Conservation (phyloP, 2,329 filamentous ascomycete species). For the Zymoseptoria pseudotritici region DNA sequence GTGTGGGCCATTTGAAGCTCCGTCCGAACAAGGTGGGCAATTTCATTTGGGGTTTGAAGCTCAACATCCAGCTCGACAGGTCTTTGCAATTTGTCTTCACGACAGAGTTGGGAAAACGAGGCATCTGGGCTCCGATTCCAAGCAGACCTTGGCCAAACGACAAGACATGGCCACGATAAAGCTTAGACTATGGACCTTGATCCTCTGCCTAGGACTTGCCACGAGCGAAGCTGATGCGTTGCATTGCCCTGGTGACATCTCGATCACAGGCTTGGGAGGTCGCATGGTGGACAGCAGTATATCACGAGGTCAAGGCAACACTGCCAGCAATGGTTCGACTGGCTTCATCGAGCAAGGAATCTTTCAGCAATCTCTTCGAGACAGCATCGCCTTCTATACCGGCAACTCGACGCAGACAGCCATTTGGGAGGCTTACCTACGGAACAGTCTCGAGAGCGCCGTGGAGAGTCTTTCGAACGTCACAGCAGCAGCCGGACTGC, state of each 20-base stretch:
- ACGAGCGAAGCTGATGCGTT: background rate
- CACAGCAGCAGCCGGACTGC: conserved; percentile 16
- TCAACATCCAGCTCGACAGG: too few species aligned
- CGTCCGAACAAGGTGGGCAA: too few species aligned
- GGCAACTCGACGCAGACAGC: conserved; percentile 5
- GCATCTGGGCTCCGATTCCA: too few species aligned
- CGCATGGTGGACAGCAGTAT: conserved; percentile 28
- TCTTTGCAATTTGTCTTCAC: too few species aligned
- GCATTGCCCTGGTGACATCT: background rate
- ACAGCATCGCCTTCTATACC: conserved; percentile 14
- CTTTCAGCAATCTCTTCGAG: conserved; percentile 28
- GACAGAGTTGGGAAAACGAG: too few species aligned
- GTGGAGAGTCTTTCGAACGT: conserved; percentile 15
- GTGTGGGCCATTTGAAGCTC: too few species aligned
- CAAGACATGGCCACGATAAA: background rate
- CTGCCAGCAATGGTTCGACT: conserved; percentile 12
- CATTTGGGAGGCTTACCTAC: conserved; percentile 10
- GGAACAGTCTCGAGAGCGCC: conserved; percentile 18
- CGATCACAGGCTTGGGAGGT: conserved; percentile 9
- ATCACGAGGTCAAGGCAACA: conserved; percentile 27
- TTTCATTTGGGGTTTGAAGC: too few species aligned
- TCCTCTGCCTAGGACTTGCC: background rate
- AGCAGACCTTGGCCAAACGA: too few species aligned
- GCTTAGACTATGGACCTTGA: background rate
- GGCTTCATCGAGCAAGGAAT: conserved; percentile 27